Base-by-base conservation (phyloP, 257 asterid species). In the Verbascum thapsus region DNA sequence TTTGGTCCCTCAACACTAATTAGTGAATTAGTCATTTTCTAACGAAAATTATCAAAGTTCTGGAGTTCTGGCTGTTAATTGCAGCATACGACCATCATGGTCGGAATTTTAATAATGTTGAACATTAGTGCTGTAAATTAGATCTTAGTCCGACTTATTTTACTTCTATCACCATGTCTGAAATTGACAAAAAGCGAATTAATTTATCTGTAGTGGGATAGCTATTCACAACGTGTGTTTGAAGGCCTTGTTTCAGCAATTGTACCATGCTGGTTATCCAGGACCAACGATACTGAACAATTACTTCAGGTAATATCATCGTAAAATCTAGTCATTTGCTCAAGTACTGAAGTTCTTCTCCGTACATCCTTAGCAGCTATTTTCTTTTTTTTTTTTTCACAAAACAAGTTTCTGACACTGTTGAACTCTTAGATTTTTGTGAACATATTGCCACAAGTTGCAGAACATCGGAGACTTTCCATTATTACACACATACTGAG, bases 231-330 rank as follows among this genome's bases (percentile, higher is more conserved):
- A 70, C 77, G 76, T 42, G 94, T 90, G 51, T 94, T 81, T 72
- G 97, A 94, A 72, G 87, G 81, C 67, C 95, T 94, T 63, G 77
- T 85, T 74, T 87, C 97, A 65, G 85, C 88, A n/a, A 73, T 90
- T 60, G 74, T 94, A 64, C 99, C 99, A 2, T 82, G 90, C 77
- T 94, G 97, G 95, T 66, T 89, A 63, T 85, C 90, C 58, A 71
- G 74, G 77, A 79, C 83, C 50, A 73, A 76, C 64, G 69, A 82
- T 48, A 37, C 69, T 34, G 95, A 82, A 12, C 76, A 85, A 50
- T 69, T 94, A 79, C 85, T 94, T 70, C 94, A 90, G 99, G 99
- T 94, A 79, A 66, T 69, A 34, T 20, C 40, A 42, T 50, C 32
- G 34, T 68, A 32, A 34, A 45, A 42, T 41, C 53, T 62, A 68